Evolutionary conservation across 176 grass and related monocot species (phyloP).

Genomic region (Aegilops longissima): DNA sequence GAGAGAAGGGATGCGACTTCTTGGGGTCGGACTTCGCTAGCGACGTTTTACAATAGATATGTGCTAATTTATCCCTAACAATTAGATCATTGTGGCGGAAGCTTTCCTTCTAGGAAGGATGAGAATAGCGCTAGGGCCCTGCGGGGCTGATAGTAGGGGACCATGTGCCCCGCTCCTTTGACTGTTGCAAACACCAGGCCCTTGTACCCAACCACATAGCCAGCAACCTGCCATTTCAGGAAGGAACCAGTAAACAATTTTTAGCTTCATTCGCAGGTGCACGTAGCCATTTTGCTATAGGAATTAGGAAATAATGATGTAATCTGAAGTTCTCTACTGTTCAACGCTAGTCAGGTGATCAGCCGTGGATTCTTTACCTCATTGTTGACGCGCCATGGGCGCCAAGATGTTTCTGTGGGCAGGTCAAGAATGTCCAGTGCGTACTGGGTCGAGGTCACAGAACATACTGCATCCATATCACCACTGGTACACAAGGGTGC

Average conservation of each 20-base stretch:
- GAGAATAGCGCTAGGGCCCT: constrained; percentile 55
- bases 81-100: constrained; percentile 43
- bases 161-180: constrained; percentile 66
- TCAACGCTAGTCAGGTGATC: constrained; percentile 1
- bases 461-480: constrained; percentile 63
- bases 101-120: constrained; percentile 56
- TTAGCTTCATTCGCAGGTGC: constrained; percentile 18
- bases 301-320: constrained; percentile 1
- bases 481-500: constrained; percentile 34
- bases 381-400: constrained; percentile 48
- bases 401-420: constrained; percentile 48
- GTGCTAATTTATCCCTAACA: background rate
- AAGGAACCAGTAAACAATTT: background rate
- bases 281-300: background rate
- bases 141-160: constrained; percentile 59
- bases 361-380: constrained; percentile 33
- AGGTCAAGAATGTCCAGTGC: constrained; percentile 46
- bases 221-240: constrained; percentile 48
- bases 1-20: background rate
- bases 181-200: constrained; percentile 51
- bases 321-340: constrained; percentile 10
- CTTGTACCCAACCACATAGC: constrained; percentile 52
- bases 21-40: background rate
- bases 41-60: background rate
- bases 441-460: constrained; percentile 60